Evolutionary conservation across 139 green algal genomes (phyloP).

Genomic region (Chlorella sp.): DNA sequence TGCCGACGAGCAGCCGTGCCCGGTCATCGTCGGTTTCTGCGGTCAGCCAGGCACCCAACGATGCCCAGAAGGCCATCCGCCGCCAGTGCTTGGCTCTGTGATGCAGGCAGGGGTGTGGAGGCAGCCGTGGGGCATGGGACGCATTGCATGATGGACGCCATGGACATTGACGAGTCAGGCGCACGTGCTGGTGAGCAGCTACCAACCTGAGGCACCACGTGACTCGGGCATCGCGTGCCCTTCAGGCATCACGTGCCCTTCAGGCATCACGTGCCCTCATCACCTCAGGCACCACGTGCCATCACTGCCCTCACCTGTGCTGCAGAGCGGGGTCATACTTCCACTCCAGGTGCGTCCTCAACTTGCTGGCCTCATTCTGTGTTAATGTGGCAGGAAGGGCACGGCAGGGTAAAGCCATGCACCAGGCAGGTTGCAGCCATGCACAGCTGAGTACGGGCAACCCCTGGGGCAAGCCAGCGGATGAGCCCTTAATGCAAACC

Average conservation of each 20-base stretch:
- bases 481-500: too few relatives aligned
- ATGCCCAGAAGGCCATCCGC: constrained; percentile 14
- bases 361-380: constrained; percentile 13
- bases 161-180: too few relatives aligned
- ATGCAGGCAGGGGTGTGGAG: background rate
- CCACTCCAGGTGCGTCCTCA: background rate
- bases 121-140: background rate
- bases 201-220: too few relatives aligned
- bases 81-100: constrained; percentile 17
- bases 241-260: too few relatives aligned
- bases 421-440: background rate
- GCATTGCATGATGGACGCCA: background rate
- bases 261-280: too few relatives aligned
- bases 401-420: background rate
- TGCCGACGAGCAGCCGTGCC: background rate
- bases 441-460: background rate
- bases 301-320: background rate
- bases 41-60: constrained; percentile 1
- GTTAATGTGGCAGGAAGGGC: background rate
- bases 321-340: background rate
- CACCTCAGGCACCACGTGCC: background rate
- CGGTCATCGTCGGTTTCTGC: background rate
- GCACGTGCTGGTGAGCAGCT: too few relatives aligned
- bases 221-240: too few relatives aligned
- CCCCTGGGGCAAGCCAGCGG: too few relatives aligned